Evolutionary conservation across 352 stramenopile genomes (phyloP).

Genomic region (Saprolegnia parasitica): DNA sequence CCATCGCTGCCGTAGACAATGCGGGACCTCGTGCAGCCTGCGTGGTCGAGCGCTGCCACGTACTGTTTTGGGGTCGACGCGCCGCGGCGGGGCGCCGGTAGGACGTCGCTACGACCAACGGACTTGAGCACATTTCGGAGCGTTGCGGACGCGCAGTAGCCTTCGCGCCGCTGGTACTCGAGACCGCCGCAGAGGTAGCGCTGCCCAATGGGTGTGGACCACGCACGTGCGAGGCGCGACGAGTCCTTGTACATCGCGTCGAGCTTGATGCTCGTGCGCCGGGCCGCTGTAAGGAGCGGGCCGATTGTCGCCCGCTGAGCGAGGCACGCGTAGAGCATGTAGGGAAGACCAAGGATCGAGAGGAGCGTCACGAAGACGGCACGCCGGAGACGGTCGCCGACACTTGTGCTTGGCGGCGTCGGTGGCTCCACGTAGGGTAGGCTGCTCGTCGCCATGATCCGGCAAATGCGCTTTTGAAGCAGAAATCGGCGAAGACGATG

Average conservation of each 20-base stretch:
- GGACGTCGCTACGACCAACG: background rate
- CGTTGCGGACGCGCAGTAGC: slow-evolving; percentile 21
- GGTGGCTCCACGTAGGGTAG: background rate
- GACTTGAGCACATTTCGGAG: slow-evolving; percentile 24
- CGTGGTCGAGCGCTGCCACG: background rate
- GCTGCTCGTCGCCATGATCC: background rate
- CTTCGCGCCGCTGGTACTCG: slow-evolving; percentile 26
- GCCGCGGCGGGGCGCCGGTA: slow-evolving; percentile 4
- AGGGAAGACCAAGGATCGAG: background rate
- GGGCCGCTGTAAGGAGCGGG: background rate
- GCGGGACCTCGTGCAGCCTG: background rate
- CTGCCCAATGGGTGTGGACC: slow-evolving; percentile 6
- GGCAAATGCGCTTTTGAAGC: background rate
- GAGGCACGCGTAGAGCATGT: background rate
- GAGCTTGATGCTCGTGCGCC: slow-evolving; percentile 4
- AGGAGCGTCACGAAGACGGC: slow-evolving; percentile 3
- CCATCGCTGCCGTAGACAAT: slow-evolving; percentile 22
- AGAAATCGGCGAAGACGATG: background rate
- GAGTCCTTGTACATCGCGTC: slow-evolving; percentile 24
- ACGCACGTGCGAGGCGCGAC: slow-evolving; percentile 2
- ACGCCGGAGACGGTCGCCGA: background rate
- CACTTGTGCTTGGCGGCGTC: background rate
- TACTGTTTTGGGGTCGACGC: slow-evolving; percentile 3
- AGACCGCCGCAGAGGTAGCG: slow-evolving; percentile 11
- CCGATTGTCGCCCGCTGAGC: background rate